Evolutionary conservation across 371 early-diverging fungal genomes (phyloP).

Genomic region (Lichtheimia hyalospora): DNA sequence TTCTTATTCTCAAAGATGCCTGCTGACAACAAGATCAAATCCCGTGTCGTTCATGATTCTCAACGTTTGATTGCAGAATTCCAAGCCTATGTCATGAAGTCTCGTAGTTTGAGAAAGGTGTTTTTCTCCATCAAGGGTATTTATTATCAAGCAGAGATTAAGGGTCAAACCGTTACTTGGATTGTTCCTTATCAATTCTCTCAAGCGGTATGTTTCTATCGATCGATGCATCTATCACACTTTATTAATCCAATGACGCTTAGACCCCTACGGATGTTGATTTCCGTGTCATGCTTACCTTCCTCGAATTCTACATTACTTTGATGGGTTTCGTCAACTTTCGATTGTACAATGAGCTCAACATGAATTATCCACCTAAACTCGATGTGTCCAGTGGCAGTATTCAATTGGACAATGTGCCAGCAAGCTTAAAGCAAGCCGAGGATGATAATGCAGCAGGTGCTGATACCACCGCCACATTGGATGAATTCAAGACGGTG

Average conservation of each 20-base stretch:
- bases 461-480: conserved; percentile 28
- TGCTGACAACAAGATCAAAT: conserved; percentile 68
- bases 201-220: conserved; percentile 70
- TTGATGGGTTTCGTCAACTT: conserved; percentile 95
- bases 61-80: conserved; percentile 87
- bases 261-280: conserved; percentile 93
- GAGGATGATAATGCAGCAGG: conserved; percentile 16
- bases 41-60: conserved; percentile 69
- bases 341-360: conserved; percentile 83
- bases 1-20: conserved; percentile 91
- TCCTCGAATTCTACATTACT: conserved; percentile 93
- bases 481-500: conserved; percentile 55
- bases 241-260: no score
- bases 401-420: conserved; percentile 60
- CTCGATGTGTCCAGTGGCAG: conserved; percentile 77
- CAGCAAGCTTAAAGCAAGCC: conserved; percentile 11
- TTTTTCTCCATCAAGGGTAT: conserved; percentile 98
- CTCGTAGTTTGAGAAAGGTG: conserved; percentile 78
- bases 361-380: conserved; percentile 89
- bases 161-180: conserved; percentile 94
- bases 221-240: no score
- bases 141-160: conserved; percentile 96
- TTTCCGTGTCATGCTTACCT: conserved; percentile 95
- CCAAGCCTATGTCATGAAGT: conserved; percentile 84
- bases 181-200: conserved; percentile 93